phyloP scores from a whole-genome alignment of 1,284 basidiomycete genomes.

The Irpex lacteus region DNA sequence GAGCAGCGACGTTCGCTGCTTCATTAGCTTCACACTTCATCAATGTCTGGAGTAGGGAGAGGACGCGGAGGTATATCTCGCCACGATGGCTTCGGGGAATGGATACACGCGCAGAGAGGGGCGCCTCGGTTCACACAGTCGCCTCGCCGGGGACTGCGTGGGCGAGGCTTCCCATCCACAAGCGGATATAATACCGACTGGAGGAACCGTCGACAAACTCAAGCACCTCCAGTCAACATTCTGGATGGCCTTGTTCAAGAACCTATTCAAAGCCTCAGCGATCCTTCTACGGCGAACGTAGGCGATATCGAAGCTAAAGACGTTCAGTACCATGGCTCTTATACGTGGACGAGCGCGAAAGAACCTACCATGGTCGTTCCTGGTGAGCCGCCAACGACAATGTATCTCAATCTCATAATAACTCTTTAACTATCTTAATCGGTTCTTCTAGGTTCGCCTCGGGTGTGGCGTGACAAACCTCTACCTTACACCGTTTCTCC shows the following conservation, averaged over 20 bases:
- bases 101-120: background rate
- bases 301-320: conserved; percentile 27
- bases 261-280: background rate
- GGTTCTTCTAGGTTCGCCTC: background rate
- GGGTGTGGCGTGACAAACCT: conserved; percentile 39
- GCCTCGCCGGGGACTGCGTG: background rate
- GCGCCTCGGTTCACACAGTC: background rate
- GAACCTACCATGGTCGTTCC: conserved; percentile 49
- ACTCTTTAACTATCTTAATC: background rate
- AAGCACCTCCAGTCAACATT: background rate
- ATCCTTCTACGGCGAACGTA: background rate
- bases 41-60: background rate
- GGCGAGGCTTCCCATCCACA: background rate
- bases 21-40: background rate
- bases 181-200: background rate
- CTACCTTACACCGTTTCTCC: conserved; percentile 48
- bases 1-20: background rate
- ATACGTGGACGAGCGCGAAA: conserved; percentile 41
- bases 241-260: conserved; percentile 3
- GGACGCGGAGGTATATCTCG: background rate
- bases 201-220: background rate
- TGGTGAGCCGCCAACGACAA: conserved; percentile 28
- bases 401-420: background rate
- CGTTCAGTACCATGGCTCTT: conserved; percentile 44
- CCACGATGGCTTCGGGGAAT: background rate